These are phyloP conservation scores for Backusella circina DNA, from an alignment of 192 early-diverging fungal species.

Conservation along the genomic window DNA sequence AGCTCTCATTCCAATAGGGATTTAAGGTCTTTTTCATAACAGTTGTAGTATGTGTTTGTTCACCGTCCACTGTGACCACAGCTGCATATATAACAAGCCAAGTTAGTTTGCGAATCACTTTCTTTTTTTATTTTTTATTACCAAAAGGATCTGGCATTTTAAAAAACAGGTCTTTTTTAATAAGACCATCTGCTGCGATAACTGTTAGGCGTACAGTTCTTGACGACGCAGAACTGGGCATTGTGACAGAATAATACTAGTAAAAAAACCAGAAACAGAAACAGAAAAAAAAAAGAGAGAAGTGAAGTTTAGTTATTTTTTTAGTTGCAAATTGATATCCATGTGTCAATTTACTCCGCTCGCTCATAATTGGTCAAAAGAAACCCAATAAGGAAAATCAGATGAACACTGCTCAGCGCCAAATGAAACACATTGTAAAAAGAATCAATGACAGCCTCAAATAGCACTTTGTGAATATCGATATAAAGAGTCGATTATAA, in stretches of 20 bases:
- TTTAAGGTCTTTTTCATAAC: conserved; percentile 86
- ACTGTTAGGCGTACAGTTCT: conserved; percentile 43
- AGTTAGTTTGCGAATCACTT: conserved; percentile 63
- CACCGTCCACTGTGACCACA: conserved; percentile 92
- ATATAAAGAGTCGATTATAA: no score
- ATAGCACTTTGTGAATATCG: no score
- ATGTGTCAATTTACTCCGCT: neutral
- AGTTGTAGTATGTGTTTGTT: conserved; percentile 94
- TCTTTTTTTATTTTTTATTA: conserved; percentile 23
- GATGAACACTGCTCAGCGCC: neutral
- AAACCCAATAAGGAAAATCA: neutral
- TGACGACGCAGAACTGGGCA: neutral
- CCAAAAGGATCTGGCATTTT: conserved; percentile 92
- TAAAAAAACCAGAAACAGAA: neutral
- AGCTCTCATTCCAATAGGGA: conserved; percentile 72
- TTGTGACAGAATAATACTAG: neutral
- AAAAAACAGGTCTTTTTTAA: conserved; percentile 90
- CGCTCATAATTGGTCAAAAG: neutral
- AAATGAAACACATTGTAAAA: neutral
- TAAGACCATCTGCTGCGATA: conserved; percentile 88
- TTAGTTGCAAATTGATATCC: neutral
- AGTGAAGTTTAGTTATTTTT: neutral
- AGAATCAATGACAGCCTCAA: neutral
- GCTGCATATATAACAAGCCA: conserved; percentile 85
- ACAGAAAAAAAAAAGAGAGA: neutral